Evolutionary conservation across 106 monocot species (phyloP), one percentile per base, ranked within the genome.

Genomic region (Hemerocallis citrina): DNA sequence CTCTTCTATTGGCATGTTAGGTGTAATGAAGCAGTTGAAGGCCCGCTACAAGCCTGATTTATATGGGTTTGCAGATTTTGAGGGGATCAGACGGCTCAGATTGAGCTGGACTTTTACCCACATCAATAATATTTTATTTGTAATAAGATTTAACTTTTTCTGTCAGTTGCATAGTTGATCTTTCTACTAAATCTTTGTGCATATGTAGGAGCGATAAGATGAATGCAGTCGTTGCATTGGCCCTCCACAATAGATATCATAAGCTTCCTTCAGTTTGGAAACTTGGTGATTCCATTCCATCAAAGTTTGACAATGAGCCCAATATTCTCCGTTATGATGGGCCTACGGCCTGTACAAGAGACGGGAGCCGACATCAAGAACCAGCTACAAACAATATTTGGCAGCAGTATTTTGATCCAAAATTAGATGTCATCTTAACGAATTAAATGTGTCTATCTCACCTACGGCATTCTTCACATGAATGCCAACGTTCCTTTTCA

Each of bases 261-360:
- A 75, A 71, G 55, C 84, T 92, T 69, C 66, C 86, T 67, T 47
- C 63, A 19, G 19, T 60, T 41, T 92, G 92, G 92, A 83, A 72
- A 63, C n/a, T 70, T 21, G 28, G 28, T 56, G 35, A 59, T 43
- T 33, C 75, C 0, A 25, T 30, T 0, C 4, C 43, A 61, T 11
- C 57, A 34, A 46, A 34, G 4, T n/a, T 16, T 49, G 22, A 59
- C 37, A 63, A 62, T 48, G 71, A 70, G 62, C 55, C 34, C 13
- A 86, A 83, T 16, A 39, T 86, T 47, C 45, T 75, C 28, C 59
- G 2, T 24, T 88, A 62, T 73, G 88, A 92, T 68, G 92, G 88
- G 3, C 80, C 83, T 14, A 60, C 16, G 45, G 30, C 67, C 27
- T 92, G 92, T 56, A 52, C 63, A n/a, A 35, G 57, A 34, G 36